Evolutionary conservation across 768 basidiomycete genomes (phyloP).

Genomic region (Boletus eberwhitei): DNA sequence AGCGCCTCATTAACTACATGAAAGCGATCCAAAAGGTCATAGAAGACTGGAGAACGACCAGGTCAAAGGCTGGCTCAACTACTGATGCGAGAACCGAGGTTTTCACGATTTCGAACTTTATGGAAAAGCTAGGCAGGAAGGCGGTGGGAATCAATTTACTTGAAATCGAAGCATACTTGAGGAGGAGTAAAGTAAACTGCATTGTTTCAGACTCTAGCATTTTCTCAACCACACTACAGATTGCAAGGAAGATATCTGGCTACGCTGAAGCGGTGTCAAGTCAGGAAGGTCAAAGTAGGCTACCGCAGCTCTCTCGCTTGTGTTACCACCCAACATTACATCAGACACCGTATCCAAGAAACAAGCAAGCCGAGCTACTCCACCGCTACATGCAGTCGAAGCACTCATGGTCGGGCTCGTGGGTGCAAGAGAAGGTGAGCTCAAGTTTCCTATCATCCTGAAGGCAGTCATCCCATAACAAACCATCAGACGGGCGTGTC

Average conservation of each 20-base stretch:
- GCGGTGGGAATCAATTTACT: constrained; percentile 77
- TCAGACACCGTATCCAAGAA: constrained; percentile 8
- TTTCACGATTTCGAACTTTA: constrained; percentile 63
- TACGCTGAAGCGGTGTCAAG: constrained; percentile 66
- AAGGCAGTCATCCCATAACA: not conserved
- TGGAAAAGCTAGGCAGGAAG: constrained; percentile 62
- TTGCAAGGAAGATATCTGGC: constrained; percentile 80
- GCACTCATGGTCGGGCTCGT: constrained; percentile 76
- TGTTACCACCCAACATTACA: not conserved
- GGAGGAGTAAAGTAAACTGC: constrained; percentile 78
- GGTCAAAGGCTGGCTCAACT: constrained; percentile 10
- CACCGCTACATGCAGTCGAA: constrained; percentile 80
- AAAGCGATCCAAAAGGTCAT: constrained; percentile 62
- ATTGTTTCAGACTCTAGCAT: not conserved
- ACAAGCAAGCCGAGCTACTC: constrained; percentile 42
- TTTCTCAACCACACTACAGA: constrained; percentile 31
- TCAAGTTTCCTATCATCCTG: not conserved
- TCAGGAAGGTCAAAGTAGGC: constrained; percentile 34
- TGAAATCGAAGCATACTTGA: constrained; percentile 78
- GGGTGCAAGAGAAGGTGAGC: constrained; percentile 66
- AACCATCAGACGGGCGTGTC: constrained; percentile 69
- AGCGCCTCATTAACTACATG: constrained; percentile 72
- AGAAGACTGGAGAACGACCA: constrained; percentile 45
- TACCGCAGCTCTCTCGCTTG: not conserved
- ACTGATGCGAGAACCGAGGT: constrained; percentile 47